Evolutionary conservation across 1,284 basidiomycete species (phyloP), one percentile per base, ranked within the genome.

Genomic region (Melampsora americana): DNA sequence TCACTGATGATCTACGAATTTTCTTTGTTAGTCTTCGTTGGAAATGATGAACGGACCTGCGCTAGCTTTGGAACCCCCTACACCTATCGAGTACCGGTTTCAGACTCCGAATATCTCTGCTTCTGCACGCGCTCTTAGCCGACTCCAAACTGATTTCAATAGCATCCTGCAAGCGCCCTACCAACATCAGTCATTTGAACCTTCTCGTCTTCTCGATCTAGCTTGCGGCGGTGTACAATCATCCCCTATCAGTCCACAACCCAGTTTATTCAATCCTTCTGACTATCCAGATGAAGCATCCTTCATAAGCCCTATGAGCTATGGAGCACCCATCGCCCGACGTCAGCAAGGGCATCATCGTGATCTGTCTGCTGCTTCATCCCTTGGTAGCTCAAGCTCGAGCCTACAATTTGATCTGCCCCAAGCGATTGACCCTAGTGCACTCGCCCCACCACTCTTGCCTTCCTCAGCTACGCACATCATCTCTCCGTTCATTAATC

Each of bases 211-310:
- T 96, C 85, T 83, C 95, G 83, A 90, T 92, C 81, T 93, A 97
- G 85, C 86, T 97, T 82, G 92, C 92, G 76, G 94, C 92, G 79
- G 95, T 95, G 83, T 86, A 92, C 82, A 93, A 95, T 82, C 86
- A 95, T 80, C 82, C 95, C 79, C 92, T 92, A 83, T 93, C 86
- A 66, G 44, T 46, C 20, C 60, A 28, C 35, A 68, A 20, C 62
- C 66, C n/a, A 30, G 65, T 14, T 35, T 62, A 28, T 62, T n/a
- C 30, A 53, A 42, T 50, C 48, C 66, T 35, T 32, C 46, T 50
- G 5, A 42, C 28, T 69, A 44, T 44, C 28, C 60, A 53, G 66
- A 76, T 69, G 39, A 28, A 18, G 11, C 42, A 39, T 42, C 72
- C 28, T 68, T 69, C 59, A n/a, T 35, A 28, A 67, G 35, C 66